Evolutionary conservation across 495 filamentous ascomycete species (phyloP), one percentile per base, ranked within the genome.

Genomic region (Cetradonia linearis): DNA sequence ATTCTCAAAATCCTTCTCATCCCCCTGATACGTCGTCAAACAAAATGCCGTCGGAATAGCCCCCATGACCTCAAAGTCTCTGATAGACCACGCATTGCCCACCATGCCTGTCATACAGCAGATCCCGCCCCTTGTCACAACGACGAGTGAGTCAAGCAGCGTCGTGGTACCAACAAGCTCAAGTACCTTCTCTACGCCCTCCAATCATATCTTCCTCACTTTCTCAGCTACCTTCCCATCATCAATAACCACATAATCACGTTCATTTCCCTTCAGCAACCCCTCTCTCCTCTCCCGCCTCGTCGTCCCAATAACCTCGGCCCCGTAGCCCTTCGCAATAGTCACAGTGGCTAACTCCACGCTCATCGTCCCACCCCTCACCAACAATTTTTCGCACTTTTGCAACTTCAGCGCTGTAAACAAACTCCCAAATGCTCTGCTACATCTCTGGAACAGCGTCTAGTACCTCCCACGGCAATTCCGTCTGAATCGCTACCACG

Each of bases 401-500:
- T 73, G 47, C 16, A 81, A 40, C 33, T 70, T 60, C 36, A 81
- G 63, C 20, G 67, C 60, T 37, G 61, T 67, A 16, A 73, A 69
- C 36, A 82, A 53, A 9, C 70, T 67, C 6, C 78, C 79, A 64
- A 74, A 81, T 5, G 79, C 75, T 81, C 68, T 80, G 78, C 58
- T 81, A 38, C 77, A 81, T 81, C 68, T 81, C 79, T 2, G 78
- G 78, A 47, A 80, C 63, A 0, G 76, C 77, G 16, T 77, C 80
- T 0, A 82, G 58, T 2, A 70, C 65, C 49, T 70, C 72, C 73
- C 79, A 79, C 9, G 62, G 59, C 20, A 78, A 40, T 20, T 62
- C 62, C 27, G 69, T 70, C 42, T 72, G 64, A 10, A 81, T 52
- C 23, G 66, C 66, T 62, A 76, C 74, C 23, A 77, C 70, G 59